Base-by-base conservation (phyloP, 257 asterid species). In the Lavandula angustifolia region DNA sequence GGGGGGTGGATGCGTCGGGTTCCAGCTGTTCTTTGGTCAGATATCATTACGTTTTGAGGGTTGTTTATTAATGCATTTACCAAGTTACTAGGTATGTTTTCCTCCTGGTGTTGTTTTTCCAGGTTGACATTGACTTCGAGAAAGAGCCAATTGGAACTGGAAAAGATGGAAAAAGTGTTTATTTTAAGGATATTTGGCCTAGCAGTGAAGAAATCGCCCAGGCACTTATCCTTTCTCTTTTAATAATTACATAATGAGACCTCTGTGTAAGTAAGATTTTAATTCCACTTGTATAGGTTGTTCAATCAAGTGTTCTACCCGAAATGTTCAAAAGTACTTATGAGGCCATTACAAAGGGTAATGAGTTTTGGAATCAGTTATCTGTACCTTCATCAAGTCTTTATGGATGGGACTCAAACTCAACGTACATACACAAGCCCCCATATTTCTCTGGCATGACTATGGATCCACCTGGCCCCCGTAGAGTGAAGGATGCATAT, bases 291-390 rank as follows among this genome's bases (percentile, higher is more conserved):
- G 68, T 55, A 54, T 64, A 92, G 97, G 98, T 84, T 58, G 96
- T 92, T 71, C 96, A 87, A 75, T 85, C 98, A 34, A 87, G 92
- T 11, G 97, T 92, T 41, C 95, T 92, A 55, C 98, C 96, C 16
- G 96, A 89, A 60, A 92, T 92, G 97, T 92, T 89, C 41, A 89
- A 82, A 78, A 89, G 89, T 82, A 89, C 98, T 40, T 92, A 92
- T 42, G 84, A 92, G 66, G 89, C 97, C 63, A 89, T 92, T 67
- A 89, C 97, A 11, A 53, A 85, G 70, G 98, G 98, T 59, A 92
- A 92, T 59, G 80, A 80, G 7, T 49, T 81, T 61, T 92, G 98
- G 98, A 92, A 92, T 63, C 73, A 82, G 75, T 76, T 92, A 14
- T 72, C 95, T 3, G 94, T 89, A 18, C 87, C 95, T 37, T 75